Evolutionary conservation across 495 filamentous ascomycete genomes (phyloP).

Genomic region (Lasiosphaeria miniovina): DNA sequence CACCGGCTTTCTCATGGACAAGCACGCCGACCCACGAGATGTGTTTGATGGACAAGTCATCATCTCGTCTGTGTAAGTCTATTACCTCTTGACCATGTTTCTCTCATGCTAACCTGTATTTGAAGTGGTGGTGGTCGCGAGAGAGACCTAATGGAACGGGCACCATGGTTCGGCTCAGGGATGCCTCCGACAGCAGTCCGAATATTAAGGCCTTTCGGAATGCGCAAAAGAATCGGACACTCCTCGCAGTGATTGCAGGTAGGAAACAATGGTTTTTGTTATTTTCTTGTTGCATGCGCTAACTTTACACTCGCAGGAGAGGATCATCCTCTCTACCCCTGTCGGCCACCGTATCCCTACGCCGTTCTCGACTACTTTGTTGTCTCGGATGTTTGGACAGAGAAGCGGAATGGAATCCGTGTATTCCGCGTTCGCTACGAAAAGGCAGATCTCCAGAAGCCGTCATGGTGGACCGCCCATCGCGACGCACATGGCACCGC

Average conservation of each 20-base stretch:
- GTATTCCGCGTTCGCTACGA: slow-evolving; percentile 64
- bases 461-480: slow-evolving; percentile 64
- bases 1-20: slow-evolving; percentile 62
- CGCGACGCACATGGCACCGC: not conserved
- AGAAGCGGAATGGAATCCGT: slow-evolving; percentile 46
- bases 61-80: slow-evolving; percentile 62
- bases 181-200: slow-evolving; percentile 40
- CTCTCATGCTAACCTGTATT: slow-evolving; percentile 3
- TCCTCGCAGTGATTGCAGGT: slow-evolving; percentile 62
- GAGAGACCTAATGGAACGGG: slow-evolving; percentile 32
- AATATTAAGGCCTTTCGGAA: slow-evolving; percentile 36
- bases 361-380: slow-evolving; percentile 73
- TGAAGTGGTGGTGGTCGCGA: slow-evolving; percentile 52
- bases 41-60: slow-evolving; percentile 62
- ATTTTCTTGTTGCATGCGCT: not conserved
- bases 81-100: not conserved
- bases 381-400: slow-evolving; percentile 69
- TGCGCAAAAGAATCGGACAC: slow-evolving; percentile 33
- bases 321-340: slow-evolving; percentile 49
- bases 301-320: slow-evolving; percentile 41
- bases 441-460: slow-evolving; percentile 56
- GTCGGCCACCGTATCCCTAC: slow-evolving; percentile 59
- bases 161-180: slow-evolving; percentile 33
- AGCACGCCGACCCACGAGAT: slow-evolving; percentile 51
- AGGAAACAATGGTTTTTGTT: slow-evolving; percentile 16